Conservation (phyloP, 2,329 filamentous ascomycete genomes). For the Dryadomyces sulphureus region DNA sequence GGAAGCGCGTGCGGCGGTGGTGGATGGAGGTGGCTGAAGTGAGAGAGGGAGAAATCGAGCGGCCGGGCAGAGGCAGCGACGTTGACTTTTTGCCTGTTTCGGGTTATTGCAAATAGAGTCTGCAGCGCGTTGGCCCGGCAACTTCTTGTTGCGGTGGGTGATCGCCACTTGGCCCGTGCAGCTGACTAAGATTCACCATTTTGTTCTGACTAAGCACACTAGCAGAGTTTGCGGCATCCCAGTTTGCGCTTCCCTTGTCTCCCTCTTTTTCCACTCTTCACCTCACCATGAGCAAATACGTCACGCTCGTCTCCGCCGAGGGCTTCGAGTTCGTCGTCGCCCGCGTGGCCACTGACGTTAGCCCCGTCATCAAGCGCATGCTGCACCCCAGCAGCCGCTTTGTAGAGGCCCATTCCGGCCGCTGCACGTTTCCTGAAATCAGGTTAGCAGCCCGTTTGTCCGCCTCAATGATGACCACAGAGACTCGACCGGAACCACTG, state of each 20-base stretch:
- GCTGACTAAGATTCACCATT: background rate
- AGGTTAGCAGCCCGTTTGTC: slow-evolving; percentile 36
- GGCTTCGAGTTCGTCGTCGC: slow-evolving; percentile 64
- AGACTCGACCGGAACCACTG: slow-evolving; percentile 8
- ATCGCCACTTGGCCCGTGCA: background rate
- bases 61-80: background rate
- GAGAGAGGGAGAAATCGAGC: background rate
- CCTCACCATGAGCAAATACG: slow-evolving; percentile 39
- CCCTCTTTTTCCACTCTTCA: slow-evolving; percentile 4
- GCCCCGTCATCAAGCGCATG: slow-evolving; percentile 60
- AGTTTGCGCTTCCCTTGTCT: background rate
- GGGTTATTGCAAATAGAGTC: slow-evolving; percentile 3
- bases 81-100: slow-evolving; percentile 11
- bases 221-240: background rate
- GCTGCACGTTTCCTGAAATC: slow-evolving; percentile 57
- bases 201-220: background rate
- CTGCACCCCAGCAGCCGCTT: slow-evolving; percentile 56
- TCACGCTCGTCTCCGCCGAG: slow-evolving; percentile 63
- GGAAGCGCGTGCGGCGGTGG: background rate
- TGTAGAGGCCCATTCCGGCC: slow-evolving; percentile 46
- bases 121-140: slow-evolving; percentile 9
- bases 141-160: slow-evolving; percentile 5
- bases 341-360: slow-evolving; percentile 54
- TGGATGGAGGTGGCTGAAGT: background rate
- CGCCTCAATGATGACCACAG: slow-evolving; percentile 18